Evolutionary conservation across 345 rosid genomes (phyloP), one percentile per base, ranked within the genome.

Genomic region (Murraya koenigii): DNA sequence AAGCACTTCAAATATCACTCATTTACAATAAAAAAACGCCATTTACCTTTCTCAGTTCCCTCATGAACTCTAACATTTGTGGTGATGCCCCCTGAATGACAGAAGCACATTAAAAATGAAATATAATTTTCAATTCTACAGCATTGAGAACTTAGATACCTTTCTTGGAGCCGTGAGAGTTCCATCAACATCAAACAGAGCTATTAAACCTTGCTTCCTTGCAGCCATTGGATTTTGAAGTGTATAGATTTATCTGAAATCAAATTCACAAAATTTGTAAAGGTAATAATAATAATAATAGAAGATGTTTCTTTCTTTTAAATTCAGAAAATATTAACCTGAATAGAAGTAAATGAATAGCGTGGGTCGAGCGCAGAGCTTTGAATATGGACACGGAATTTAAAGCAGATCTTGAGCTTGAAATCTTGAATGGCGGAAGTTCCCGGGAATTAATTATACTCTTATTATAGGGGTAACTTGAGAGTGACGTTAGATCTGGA

Each of bases 91-190:
- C 84, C 97, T 92, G 61, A 49, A 67, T 77, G 25, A 56, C 49
- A 17, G 74, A 26, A 33, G 3, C 59, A 66, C 28, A 66, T 41
- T 7, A 60, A 35, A 23, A 11, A 62, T 47, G 28, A 76, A 22
- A 62, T 54, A 23, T 36, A 52, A 52, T 47, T 30, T 22, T 23
- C 72, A 74, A 28, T 65, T 38, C 58, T 63, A 22, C 35, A 26
- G 35, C 39, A 63, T 30, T 26, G 26, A 49, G 49, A 70, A 56
- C 25, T 56, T 74, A 0, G 26, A 66, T 67, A 87, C 94, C 93
- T 94, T 92, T 86, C 99, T 90, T 30, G 98, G 97, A 80, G 99
- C 98, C 9, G 99, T 92, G 66, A 96, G 97, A 80, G 99, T 96
- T 32, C 98, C 99, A 81, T 96, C 99, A 61, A 96, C 98, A 84